Evolutionary conservation across 2,329 filamentous ascomycete genomes (phyloP).

Genomic region (Zasmidium cellare): DNA sequence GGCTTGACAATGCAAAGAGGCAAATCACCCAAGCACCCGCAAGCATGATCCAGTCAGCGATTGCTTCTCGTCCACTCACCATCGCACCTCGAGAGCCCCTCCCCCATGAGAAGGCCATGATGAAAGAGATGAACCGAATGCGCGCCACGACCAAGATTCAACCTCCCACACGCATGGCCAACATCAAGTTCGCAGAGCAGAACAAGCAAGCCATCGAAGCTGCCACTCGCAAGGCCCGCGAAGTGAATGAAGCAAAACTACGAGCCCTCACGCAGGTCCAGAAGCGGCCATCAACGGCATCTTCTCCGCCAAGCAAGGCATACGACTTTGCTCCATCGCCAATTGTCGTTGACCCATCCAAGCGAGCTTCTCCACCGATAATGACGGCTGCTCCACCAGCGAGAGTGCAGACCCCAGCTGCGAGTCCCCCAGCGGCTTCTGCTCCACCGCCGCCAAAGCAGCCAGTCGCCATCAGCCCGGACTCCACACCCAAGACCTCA

Average conservation of each 20-base stretch:
- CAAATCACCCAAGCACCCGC: slow-evolving; percentile 20
- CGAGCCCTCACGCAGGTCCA: slow-evolving; percentile 16
- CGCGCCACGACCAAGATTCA: slow-evolving; percentile 12
- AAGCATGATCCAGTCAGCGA: slow-evolving; percentile 20
- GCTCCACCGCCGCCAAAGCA: neutral
- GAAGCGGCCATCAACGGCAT: slow-evolving; percentile 2
- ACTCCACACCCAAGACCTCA: neutral
- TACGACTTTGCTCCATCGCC: slow-evolving; percentile 12
- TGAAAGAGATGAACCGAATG: slow-evolving; percentile 14
- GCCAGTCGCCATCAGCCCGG: neutral
- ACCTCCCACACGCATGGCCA: slow-evolving; percentile 8
- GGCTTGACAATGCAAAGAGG: slow-evolving; percentile 13
- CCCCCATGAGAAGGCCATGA: slow-evolving; percentile 18
- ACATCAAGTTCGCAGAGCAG: slow-evolving; percentile 7
- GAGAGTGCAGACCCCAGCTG: neutral
- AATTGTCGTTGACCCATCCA: neutral
- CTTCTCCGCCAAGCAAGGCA: slow-evolving; percentile 8
- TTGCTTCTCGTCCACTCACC: slow-evolving; percentile 8
- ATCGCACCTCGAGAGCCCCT: slow-evolving; percentile 21
- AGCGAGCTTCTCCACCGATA: neutral
- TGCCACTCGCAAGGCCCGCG: slow-evolving; percentile 15
- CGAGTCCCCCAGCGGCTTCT: neutral
- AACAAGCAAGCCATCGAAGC: slow-evolving; percentile 14
- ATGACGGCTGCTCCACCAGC: neutral
- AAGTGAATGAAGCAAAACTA: slow-evolving; percentile 20